Base-by-base conservation (phyloP, 139 green algal species). In the Chlorella sorokiniana region DNA sequence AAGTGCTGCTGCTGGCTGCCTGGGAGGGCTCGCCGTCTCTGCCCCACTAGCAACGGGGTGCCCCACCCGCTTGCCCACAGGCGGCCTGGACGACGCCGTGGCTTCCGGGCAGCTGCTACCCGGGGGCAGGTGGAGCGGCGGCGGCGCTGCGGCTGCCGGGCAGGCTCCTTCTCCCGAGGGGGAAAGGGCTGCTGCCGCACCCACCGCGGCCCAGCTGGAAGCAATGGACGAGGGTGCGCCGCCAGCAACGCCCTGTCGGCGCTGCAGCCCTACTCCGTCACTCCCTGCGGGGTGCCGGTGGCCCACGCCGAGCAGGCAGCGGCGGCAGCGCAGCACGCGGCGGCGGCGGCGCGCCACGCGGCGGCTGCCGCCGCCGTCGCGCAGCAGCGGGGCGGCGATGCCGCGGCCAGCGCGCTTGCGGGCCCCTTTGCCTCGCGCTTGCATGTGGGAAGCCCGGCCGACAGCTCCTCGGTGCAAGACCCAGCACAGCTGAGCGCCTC, bases 241-340 rank as follows among this genome's bases (percentile, higher is more conserved):
- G 38, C 73, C 40, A 4, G 52, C 63, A 23, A 79, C 73, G 37
- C 73, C 18, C 73, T 69, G 20, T 79, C 73, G 2, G 37, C 40
- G 11, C 52, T 79, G 73, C 52, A 79, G 73, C 73, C 73, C 1
- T 79, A 81, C 29, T 65, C 14, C 14, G 9, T 62, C 0, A 41
- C 68, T 9, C 1, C 35, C 16, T 1, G 8, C 5, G 31, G 63
- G 27, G 25, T n/a, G 25, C 22, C 59, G 20, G 63, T 42, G 31
- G 9, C n/a, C 27, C 18, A 14, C 29, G 11, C 42, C 14, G n/a
- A 71, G 31, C 48, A 59, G 16, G 4, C 27, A n/a, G 75, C n/a
- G 22, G 59, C 31, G 27, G 40, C n/a, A 29, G 54, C 3, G 7
- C 35, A 54, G 38, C 25, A 11, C 1, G 41, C 40, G 8, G 40